Percentiles rank a stretch among this genome's conserved stretches.
Evolutionary conservation across 2,329 filamentous ascomycete species (phyloP).

Genomic region (Xylariaceae sp.): DNA sequence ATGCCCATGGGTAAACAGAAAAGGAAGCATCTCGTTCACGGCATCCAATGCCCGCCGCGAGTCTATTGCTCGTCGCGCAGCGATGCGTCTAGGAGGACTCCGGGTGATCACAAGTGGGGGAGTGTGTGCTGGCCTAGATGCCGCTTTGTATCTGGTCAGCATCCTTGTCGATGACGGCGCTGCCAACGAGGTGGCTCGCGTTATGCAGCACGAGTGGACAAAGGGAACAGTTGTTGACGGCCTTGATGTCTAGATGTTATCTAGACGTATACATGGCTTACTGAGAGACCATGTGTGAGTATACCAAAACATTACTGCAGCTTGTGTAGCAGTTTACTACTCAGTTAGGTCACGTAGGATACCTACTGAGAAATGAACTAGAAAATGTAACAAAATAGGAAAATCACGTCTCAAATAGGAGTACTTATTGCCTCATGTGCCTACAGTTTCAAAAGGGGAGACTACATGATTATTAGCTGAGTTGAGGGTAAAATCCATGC

Average conservation of each 20-base stretch:
- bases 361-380: conserved; percentile 11
- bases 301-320: conserved; percentile 1
- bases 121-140: conserved; percentile 76
- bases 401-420: no score
- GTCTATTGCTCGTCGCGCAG: conserved; percentile 73
- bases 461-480: no score
- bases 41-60: conserved; percentile 71
- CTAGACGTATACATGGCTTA: conserved; percentile 4
- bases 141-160: conserved; percentile 78
- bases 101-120: conserved; percentile 79
- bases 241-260: conserved; percentile 65
- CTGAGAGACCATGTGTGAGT: background rate
- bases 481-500: no score
- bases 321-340: conserved; percentile 15
- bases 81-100: conserved; percentile 65
- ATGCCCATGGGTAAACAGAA: conserved; percentile 44
- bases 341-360: conserved; percentile 14
- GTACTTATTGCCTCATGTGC: no score
- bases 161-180: conserved; percentile 74
- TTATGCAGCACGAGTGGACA: conserved; percentile 79
- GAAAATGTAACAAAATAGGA: conserved; percentile 2
- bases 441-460: no score
- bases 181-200: conserved; percentile 68
- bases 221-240: conserved; percentile 83
- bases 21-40: conserved; percentile 81